A percentile compares a stretch with the other conserved stretches of the same genome.
phyloP scores from a whole-genome alignment of 768 basidiomycete genomes.

The Phaeotremella skinneri region DNA sequence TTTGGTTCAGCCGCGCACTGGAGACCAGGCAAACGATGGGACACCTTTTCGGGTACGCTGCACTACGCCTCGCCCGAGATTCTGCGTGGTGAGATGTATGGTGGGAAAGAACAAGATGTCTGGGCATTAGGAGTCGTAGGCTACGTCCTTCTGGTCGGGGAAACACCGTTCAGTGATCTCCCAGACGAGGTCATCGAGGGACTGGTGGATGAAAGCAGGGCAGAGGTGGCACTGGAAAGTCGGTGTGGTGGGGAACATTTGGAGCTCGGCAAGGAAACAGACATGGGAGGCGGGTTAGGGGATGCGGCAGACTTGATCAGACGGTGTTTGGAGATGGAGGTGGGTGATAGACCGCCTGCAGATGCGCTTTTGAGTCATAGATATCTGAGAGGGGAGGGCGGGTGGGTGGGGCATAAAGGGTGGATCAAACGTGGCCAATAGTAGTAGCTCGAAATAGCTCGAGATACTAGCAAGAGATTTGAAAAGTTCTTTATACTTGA shows the following conservation, averaged over 20 bases:
- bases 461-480: background rate
- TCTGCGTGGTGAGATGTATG: conserved; percentile 86
- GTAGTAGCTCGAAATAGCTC: too few relatives aligned
- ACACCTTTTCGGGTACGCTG: conserved; percentile 55
- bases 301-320: conserved; percentile 82
- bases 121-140: conserved; percentile 98
- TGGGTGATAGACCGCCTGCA: conserved; percentile 76
- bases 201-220: conserved; percentile 54
- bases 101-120: conserved; percentile 94
- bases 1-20: conserved; percentile 72
- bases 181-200: conserved; percentile 85
- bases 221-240: conserved; percentile 39
- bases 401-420: conserved; percentile 61
- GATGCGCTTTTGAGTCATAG: conserved; percentile 73
- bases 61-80: conserved; percentile 98
- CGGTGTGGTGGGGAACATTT: conserved; percentile 63
- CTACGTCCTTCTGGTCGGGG: conserved; percentile 74
- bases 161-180: conserved; percentile 47
- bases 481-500: background rate
- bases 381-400: conserved; percentile 73
- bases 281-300: conserved; percentile 77
- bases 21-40: conserved; percentile 54
- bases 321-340: conserved; percentile 78
- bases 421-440: conserved; percentile 30
- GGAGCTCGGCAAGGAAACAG: conserved; percentile 69